Percentiles rank a stretch among this genome's conserved stretches.
Conservation (phyloP, 2,329 filamentous ascomycete species). For the Escovopsis sp. region DNA sequence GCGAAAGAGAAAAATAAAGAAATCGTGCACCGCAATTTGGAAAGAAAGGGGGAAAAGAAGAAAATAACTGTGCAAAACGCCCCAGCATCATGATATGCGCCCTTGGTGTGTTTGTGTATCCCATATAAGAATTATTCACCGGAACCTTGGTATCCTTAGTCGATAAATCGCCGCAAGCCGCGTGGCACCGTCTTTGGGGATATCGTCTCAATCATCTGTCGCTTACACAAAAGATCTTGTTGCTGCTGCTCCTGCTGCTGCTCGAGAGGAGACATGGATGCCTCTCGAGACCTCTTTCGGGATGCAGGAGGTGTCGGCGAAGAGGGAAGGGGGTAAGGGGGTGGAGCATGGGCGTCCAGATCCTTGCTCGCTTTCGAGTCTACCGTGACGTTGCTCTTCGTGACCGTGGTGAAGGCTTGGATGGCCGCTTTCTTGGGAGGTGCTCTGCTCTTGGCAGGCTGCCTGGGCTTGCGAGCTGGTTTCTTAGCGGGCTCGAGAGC, state of each 20-base stretch:
- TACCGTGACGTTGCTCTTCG: slow-evolving; percentile 14
- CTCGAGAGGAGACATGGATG: not conserved
- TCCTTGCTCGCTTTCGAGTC: slow-evolving; percentile 12
- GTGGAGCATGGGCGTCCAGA: not conserved
- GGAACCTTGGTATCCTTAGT: slow-evolving; percentile 7
- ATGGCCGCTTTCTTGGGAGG: slow-evolving; percentile 25
- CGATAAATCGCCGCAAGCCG: slow-evolving; percentile 25
- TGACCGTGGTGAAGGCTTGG: slow-evolving; percentile 30
- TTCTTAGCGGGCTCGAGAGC: slow-evolving; percentile 15
- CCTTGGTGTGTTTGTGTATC: no score
- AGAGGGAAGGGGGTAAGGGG: no score
- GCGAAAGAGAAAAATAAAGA: no score
- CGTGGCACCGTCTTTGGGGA: slow-evolving; percentile 28
- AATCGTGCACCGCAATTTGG: no score
- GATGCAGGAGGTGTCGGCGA: not conserved
- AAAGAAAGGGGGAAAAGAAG: no score
- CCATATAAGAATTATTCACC: no score
- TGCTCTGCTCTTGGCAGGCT: slow-evolving; percentile 20
- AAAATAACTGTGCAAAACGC: no score
- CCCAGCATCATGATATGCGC: no score
- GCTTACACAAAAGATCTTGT: not conserved
- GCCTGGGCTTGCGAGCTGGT: slow-evolving; percentile 19
- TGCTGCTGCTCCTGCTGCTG: not conserved
- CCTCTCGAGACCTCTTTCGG: slow-evolving; percentile 8
- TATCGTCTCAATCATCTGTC: slow-evolving; percentile 20